Evolutionary conservation across 129 eudicot genomes (phyloP), one percentile per base, ranked within the genome.

Genomic region (Helianthus annuus): DNA sequence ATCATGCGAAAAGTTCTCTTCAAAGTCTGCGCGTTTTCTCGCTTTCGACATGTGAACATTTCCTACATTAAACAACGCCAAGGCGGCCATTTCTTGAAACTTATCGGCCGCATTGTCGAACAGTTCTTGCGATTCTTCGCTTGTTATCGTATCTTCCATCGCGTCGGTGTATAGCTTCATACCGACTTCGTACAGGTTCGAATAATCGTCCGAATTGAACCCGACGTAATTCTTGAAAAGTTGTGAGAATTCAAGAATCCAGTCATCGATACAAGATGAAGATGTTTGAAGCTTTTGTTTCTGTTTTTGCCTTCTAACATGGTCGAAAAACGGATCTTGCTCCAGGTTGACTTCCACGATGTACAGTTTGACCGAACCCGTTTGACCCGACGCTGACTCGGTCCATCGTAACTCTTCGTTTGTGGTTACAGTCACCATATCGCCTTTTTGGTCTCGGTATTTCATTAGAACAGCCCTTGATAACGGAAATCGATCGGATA

Each of bases 41-140:
- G 99, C 99, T 77, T 81, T 75, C 13, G 97, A 87, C 88, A 90
- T 84, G 78, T 95, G 94, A 66, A 95, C 93, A 69, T 88, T 95
- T 10, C 99, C 99, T 68, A 88, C 88, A 29, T 90, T 95, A 76
- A 95, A 95, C 75, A 90, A 62, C 34, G 99, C 99, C 76, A 95
- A 85, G 15, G 99, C 92, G 4, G 91, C 89, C 97, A 95, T 82
- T 69, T 95, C 99, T 52, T 88, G 96, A 69, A 95, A 95, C 67
- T 83, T 90, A 10, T 88, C 91, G 10, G 89, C 86, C 12, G 99
- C 99, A 24, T 51, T 57, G 22, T 54, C 15, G 22, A 90, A 90
- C 39, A 88, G 80, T 9, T 75, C 83, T 72, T 88, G 96, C 61
- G 96, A 89, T 61, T 90, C 97, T 52, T 95, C 97, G 61, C 96